Conservation (phyloP, 768 basidiomycete genomes). For the Russula earlei region DNA sequence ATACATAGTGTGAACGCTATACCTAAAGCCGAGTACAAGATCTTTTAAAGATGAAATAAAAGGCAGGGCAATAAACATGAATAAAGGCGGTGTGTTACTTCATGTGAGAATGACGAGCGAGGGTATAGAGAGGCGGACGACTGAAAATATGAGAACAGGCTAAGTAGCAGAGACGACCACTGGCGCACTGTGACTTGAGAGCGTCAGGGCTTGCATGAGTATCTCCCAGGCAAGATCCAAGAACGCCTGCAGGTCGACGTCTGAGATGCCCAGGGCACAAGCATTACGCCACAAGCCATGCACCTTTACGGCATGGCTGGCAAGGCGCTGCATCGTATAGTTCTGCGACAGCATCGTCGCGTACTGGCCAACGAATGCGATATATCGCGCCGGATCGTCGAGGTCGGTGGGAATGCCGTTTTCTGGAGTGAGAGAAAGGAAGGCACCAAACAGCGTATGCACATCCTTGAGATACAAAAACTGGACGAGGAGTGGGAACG, state of each 20-base stretch:
- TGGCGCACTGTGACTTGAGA: slow-evolving; percentile 3
- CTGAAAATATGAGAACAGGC: neutral
- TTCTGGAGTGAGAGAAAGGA: slow-evolving; percentile 28
- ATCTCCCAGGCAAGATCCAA: slow-evolving; percentile 43
- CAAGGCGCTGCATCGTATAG: slow-evolving; percentile 27
- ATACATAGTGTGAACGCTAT: neutral
- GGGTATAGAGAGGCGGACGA: neutral
- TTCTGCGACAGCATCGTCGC: slow-evolving; percentile 22
- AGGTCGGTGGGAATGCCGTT: slow-evolving; percentile 8
- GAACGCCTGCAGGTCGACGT: slow-evolving; percentile 36
- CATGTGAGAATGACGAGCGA: neutral
- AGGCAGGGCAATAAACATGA: slow-evolving; percentile 11
- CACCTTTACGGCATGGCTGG: slow-evolving; percentile 29
- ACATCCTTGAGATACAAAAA: slow-evolving; percentile 61
- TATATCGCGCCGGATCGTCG: slow-evolving; percentile 5
- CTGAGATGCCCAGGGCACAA: slow-evolving; percentile 41
- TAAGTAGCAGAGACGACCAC: neutral
- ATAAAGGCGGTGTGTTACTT: neutral
- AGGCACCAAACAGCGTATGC: slow-evolving; percentile 39
- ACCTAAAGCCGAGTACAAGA: slow-evolving; percentile 8
- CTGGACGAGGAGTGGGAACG: slow-evolving; percentile 48
- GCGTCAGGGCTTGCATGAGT: slow-evolving; percentile 34
- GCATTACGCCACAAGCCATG: slow-evolving; percentile 46
- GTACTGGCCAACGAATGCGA: slow-evolving; percentile 9
- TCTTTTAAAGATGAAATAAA: neutral